Percentiles rank a stretch among this genome's conserved stretches.
Evolutionary conservation across 2,329 filamentous ascomycete genomes (phyloP).

Genomic region (Colletotrichum sp.): DNA sequence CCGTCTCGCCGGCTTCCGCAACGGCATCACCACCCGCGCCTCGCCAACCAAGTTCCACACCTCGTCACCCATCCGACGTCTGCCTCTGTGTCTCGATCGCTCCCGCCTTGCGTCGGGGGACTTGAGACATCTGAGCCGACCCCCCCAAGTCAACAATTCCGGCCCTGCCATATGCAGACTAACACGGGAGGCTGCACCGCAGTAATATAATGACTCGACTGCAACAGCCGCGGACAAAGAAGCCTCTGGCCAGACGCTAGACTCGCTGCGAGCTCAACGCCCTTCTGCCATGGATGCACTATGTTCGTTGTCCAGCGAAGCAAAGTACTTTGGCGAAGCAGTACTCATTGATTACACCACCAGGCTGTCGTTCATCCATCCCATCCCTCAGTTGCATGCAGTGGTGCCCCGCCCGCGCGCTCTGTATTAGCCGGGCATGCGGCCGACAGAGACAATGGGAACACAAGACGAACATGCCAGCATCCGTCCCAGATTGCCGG

Average conservation of each 20-base stretch:
- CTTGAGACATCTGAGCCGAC: not conserved
- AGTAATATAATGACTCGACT: not conserved
- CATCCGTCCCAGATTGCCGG: constrained; percentile 10
- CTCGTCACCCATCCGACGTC: not conserved
- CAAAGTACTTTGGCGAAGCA: not conserved
- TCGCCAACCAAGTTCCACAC: not conserved
- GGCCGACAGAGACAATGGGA: not conserved
- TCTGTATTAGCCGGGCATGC: not conserved
- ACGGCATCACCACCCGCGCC: not conserved
- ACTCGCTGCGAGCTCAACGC: not conserved
- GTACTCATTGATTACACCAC: not conserved
- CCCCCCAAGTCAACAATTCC: not conserved
- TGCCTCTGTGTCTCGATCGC: not conserved
- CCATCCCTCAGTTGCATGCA: not conserved
- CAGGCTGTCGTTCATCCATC: not conserved
- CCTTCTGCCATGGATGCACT: not conserved
- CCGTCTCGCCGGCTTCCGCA: not conserved
- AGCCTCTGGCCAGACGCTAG: not conserved
- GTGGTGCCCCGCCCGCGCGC: not conserved
- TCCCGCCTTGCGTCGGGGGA: not conserved
- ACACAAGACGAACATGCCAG: constrained; percentile 16
- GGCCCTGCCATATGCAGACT: not conserved
- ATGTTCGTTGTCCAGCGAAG: not conserved
- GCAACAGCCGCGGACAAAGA: not conserved
- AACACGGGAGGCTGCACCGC: not conserved